Evolutionary conservation across 1,139 yeast genomes (phyloP), one percentile per base, ranked within the genome.

Genomic region (Scheffersomyces stambukii): DNA sequence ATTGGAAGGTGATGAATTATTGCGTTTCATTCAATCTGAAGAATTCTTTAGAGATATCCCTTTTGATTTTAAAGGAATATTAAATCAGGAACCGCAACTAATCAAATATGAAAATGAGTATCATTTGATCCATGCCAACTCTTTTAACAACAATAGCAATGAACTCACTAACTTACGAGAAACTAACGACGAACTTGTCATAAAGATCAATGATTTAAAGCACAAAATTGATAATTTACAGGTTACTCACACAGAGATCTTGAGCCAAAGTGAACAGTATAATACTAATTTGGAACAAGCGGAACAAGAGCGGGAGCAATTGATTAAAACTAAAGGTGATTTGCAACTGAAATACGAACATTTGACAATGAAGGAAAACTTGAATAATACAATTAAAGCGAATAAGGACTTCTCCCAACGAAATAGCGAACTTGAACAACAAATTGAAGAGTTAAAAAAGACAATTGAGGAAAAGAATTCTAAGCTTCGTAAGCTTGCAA

Each of bases 21-120:
- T 39, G 17, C 43, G 45, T 5, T 61, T 38, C 27, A 31, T 66
- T 9, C 31, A 37, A 17, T 47, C 60, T 1, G 36, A 36, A 3
- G 50, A 46, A 8, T 50, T 65, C 15, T 49, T 55, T 14, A 24
- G 36, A 4, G 37, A 30, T 0, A 36, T 49, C 16, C 29, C 23
- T 3, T 25, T 43, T 13, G 27, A 33, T 10, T 39, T 54, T 28
- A 31, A 27, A 2, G 41, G 38, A 3, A 39, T 57, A 1, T 36
- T 61, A 16, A 26, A 38, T 8, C 38, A 41, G 15, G 51, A 57
- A 29, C 63, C 66, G 2, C 36, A 52, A 8, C 41, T 67, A 8
- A 54, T 67, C 37, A 60, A 56, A 37, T 67, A 60, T 38, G 75
- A 67, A 37, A 68, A 68, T 40, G 73, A 67, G 37, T 66, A 51